A percentile compares a stretch with the other conserved stretches of the same genome.
Conservation (phyloP, 345 rosid genomes). For the Populus euphratica region DNA sequence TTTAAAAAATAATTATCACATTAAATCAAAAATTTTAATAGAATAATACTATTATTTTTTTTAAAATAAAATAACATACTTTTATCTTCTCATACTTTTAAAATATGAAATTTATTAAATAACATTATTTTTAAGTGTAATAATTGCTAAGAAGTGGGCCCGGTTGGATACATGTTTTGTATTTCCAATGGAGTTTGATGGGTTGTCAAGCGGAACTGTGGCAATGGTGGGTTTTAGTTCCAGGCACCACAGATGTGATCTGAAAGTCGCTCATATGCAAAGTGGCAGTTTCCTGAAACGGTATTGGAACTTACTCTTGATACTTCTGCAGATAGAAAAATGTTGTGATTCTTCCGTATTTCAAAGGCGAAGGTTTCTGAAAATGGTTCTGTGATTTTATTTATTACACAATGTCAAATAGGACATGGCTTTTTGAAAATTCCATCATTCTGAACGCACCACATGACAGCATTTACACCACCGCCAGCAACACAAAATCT, state of each 20-base stretch:
- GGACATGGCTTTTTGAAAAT: background rate
- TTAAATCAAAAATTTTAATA: no score
- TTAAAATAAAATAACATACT: no score
- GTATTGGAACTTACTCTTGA: background rate
- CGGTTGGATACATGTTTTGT: no score
- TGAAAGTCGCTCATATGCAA: background rate
- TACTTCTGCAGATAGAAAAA: background rate
- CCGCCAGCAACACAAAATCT: background rate
- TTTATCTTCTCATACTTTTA: no score
- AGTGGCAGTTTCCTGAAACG: constrained; percentile 21
- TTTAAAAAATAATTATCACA: no score
- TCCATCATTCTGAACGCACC: background rate
- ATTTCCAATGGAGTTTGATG: background rate
- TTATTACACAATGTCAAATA: background rate
- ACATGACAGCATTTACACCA: background rate
- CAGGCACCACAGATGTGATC: background rate
- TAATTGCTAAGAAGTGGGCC: no score
- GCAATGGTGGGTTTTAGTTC: background rate
- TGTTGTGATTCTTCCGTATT: background rate
- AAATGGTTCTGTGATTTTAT: background rate
- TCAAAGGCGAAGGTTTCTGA: background rate
- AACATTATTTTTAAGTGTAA: no score
- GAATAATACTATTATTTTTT: no score
- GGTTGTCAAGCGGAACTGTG: background rate
- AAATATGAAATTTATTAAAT: no score